Conservation (phyloP, 106 monocot species). For the Allium cepa region DNA sequence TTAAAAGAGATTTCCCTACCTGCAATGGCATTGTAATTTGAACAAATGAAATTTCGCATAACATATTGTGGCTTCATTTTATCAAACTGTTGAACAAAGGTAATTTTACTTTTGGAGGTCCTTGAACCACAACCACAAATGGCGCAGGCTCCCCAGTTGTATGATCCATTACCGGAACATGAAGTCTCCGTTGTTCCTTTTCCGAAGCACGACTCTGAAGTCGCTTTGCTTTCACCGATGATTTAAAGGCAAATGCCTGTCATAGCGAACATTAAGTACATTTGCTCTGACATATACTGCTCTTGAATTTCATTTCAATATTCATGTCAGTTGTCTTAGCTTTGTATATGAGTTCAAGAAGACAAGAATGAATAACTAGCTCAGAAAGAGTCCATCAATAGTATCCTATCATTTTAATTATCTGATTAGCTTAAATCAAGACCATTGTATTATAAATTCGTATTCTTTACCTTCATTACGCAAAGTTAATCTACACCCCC, state of each 20-base stretch:
- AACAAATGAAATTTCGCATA: no score
- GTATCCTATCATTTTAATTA: no score
- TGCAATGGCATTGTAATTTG: conserved; percentile 6
- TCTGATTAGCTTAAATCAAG: no score
- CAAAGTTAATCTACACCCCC: neutral
- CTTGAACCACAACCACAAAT: conserved; percentile 87
- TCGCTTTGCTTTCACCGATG: conserved; percentile 70
- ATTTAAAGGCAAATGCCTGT: conserved; percentile 94
- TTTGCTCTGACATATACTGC: no score
- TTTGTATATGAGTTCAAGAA: no score
- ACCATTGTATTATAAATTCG: no score
- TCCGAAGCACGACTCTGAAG: conserved; percentile 71
- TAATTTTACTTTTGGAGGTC: conserved; percentile 65
- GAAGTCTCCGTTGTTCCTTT: conserved; percentile 83
- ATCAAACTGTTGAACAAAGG: neutral
- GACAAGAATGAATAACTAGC: no score
- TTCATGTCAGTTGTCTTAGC: no score
- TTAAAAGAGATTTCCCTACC: conserved; percentile 95
- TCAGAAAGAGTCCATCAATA: no score
- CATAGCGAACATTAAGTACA: neutral
- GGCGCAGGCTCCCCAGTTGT: conserved; percentile 81
- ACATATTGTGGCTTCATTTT: neutral
- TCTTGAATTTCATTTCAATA: no score
- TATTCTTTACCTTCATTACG: no score
- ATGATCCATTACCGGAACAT: conserved; percentile 77